Evolutionary conservation across 306 rosid genomes (phyloP), one percentile per base, ranked within the genome.

Genomic region (Arachis stenosperma): DNA sequence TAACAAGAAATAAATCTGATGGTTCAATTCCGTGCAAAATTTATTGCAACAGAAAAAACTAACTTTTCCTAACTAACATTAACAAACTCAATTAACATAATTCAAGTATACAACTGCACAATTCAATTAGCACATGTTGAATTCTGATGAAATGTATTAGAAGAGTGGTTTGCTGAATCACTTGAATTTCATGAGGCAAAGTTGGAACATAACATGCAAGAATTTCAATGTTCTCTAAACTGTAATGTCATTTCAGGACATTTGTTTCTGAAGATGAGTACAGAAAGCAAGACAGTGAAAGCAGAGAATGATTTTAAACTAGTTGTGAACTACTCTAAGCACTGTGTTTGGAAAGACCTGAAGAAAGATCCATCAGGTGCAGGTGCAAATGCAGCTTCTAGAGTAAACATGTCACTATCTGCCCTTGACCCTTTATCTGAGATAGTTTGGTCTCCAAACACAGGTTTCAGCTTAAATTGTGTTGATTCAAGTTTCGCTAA

Each of bases 301-400:
- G 81, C 91, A 6, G 83, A 71, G 70, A 76, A 73, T 29, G 91
- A 86, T 81, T 73, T 87, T 69, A 90, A 82, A 68, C 90, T 85
- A 47, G 69, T 65, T 57, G 58, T 78, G 77, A 78, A 83, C 53
- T 72, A 83, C 78, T 78, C 86, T 33, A 77, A 76, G 61, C 81
- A 76, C 6, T 67, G 66, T 77, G 60, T 52, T 69, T 67, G 81
- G 83, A 67, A 81, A 67, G 64, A 36, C 11, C 65, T 81, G 84
- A 77, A 64, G 40, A 75, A 76, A 76, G 87, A 81, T 42, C 70
- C 79, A 47, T 72, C 79, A 47, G 86, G 97, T 91, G 98, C 90
- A 94, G 96, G 96, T 91, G 98, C 95, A 94, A 89, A 94, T 94
- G 98, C 96, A 85, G 88, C 77, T 84, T 86, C 81, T 44, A 79